Evolutionary conservation across 768 basidiomycete genomes (phyloP).

Genomic region (Leccinum barrowsii): DNA sequence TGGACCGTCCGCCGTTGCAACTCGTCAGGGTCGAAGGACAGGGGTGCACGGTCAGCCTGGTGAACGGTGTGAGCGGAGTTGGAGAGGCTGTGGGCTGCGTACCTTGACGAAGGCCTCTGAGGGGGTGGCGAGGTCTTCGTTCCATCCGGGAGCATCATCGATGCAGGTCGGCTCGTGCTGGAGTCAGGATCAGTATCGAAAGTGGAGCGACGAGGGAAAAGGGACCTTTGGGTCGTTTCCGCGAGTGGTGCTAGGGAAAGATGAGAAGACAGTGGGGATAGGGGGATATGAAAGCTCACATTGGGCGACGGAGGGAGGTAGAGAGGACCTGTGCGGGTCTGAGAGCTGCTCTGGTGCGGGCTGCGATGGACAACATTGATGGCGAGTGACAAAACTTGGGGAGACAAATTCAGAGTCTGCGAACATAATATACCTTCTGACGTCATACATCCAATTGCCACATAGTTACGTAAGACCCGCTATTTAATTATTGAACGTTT

Average conservation of each 20-base stretch:
- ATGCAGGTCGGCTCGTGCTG: slow-evolving; percentile 50
- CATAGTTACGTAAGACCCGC: not conserved
- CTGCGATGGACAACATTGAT: slow-evolving; percentile 12
- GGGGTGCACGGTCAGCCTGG: slow-evolving; percentile 26
- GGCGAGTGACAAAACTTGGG: not conserved
- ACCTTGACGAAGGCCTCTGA: slow-evolving; percentile 71
- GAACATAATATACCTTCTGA: slow-evolving; percentile 2
- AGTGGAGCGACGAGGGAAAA: not conserved
- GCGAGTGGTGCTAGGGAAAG: slow-evolving; percentile 46
- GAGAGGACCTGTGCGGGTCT: not conserved
- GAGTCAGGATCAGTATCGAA: slow-evolving; percentile 10
- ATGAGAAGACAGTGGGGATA: slow-evolving; percentile 3
- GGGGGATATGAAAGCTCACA: not conserved
- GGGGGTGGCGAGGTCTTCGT: slow-evolving; percentile 56
- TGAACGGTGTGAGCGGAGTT: not conserved
- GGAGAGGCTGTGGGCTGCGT: not conserved
- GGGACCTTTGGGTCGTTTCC: slow-evolving; percentile 54
- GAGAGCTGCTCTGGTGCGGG: not conserved
- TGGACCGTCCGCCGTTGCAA: slow-evolving; percentile 25
- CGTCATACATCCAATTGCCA: slow-evolving; percentile 13
- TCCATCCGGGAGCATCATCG: slow-evolving; percentile 66
- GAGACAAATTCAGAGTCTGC: not conserved
- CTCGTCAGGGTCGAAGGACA: slow-evolving; percentile 11
- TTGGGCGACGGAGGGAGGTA: not conserved
- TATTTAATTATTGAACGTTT: not conserved